phyloP scores from a whole-genome alignment of 2,329 filamentous ascomycete genomes.

The Macrophomina tecta region DNA sequence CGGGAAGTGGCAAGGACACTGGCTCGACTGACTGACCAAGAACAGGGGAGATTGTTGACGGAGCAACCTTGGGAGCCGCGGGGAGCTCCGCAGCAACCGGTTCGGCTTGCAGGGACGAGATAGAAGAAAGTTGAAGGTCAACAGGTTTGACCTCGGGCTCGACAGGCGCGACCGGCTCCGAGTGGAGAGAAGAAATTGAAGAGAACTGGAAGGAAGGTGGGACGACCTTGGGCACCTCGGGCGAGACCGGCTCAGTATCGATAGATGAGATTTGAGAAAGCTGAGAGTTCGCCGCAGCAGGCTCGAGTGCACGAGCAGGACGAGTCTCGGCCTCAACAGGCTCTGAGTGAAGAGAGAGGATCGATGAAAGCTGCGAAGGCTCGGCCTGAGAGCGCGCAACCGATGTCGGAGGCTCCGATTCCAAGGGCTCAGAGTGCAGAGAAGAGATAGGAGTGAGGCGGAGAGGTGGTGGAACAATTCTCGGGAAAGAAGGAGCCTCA shows the following conservation, averaged over 20 bases:
- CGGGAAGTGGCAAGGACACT: constrained; percentile 17
- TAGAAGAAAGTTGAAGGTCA: constrained; percentile 29
- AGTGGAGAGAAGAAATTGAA: constrained; percentile 22
- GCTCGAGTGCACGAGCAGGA: constrained; percentile 11
- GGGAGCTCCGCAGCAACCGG: constrained; percentile 36
- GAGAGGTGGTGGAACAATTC: constrained; percentile 31
- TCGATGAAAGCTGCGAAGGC: constrained; percentile 14
- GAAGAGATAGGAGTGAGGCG: constrained; percentile 56
- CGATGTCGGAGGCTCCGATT: constrained; percentile 24
- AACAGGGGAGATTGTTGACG: constrained; percentile 18
- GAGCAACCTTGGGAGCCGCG: constrained; percentile 4
- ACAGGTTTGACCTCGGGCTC: constrained; percentile 14
- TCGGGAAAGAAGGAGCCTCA: constrained; percentile 10
- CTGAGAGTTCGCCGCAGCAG: constrained; percentile 6
- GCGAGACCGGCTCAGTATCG: constrained; percentile 31
- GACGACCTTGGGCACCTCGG: constrained; percentile 2
- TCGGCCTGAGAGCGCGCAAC: neutral
- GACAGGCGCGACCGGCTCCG: constrained; percentile 31
- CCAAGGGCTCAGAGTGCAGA: constrained; percentile 49
- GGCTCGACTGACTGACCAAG: constrained; percentile 23
- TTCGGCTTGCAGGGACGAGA: constrained; percentile 33
- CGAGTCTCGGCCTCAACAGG: constrained; percentile 21
- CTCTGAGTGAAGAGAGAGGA: constrained; percentile 23
- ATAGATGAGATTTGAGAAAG: constrained; percentile 13
- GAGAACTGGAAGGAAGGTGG: constrained; percentile 18